Conservation (phyloP, 805 yeast genomes). For the Ogataea trehalophila region DNA sequence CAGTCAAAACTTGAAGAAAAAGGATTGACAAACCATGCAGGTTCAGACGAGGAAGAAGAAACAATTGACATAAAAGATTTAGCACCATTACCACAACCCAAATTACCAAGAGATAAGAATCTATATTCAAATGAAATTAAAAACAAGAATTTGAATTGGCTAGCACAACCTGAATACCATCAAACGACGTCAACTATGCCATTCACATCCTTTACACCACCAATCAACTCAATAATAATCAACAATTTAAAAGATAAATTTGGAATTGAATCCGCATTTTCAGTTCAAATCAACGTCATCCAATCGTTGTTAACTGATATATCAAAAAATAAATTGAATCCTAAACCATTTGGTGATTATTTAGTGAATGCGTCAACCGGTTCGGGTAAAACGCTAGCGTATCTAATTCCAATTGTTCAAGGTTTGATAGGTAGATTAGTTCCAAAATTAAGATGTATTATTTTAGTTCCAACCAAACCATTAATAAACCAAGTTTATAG, state of each 20-base stretch:
- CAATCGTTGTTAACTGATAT: conserved; percentile 44
- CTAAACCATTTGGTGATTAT: conserved; percentile 65
- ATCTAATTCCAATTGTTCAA: conserved; percentile 78
- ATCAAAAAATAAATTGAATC: conserved; percentile 36
- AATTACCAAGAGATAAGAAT: conserved; percentile 47
- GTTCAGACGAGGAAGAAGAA: conserved; percentile 23
- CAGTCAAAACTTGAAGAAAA: conserved; percentile 17
- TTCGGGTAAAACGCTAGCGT: conserved; percentile 91
- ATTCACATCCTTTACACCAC: conserved; percentile 43
- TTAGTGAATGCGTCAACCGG: conserved; percentile 94
- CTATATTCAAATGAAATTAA: conserved; percentile 30
- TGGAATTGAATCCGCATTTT: conserved; percentile 57
- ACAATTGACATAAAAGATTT: conserved; percentile 37
- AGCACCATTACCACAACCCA: conserved; percentile 85
- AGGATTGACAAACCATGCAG: conserved; percentile 12
- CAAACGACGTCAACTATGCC: conserved; percentile 41
- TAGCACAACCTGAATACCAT: conserved; percentile 57
- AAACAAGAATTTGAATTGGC: conserved; percentile 55
- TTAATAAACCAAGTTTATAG: conserved; percentile 75
- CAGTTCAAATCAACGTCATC: conserved; percentile 70
- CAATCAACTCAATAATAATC: conserved; percentile 38
- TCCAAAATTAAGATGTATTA: conserved; percentile 68
- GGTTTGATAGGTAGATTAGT: conserved; percentile 57
- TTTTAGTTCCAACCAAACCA: conserved; percentile 88
- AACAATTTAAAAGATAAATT: conserved; percentile 39